Percentiles rank a stretch among this genome's conserved stretches.
These are phyloP conservation scores for Penicillium freii DNA, from an alignment of 2,329 filamentous ascomycete species.

Conservation along the genomic window DNA sequence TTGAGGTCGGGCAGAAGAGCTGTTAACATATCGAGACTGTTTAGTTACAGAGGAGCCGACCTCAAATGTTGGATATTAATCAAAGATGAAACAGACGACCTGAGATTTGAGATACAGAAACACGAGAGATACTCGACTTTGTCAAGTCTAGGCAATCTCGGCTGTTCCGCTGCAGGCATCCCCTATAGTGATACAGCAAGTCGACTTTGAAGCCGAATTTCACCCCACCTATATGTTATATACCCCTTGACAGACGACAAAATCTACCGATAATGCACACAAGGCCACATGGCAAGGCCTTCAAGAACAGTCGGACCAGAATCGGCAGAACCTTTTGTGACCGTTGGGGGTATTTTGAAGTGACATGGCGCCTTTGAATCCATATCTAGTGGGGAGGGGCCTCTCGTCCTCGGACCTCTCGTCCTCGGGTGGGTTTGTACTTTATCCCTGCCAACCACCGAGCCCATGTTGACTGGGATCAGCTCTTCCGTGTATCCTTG, in stretches of 20 bases:
- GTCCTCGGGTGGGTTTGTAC: background rate
- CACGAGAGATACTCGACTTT: background rate
- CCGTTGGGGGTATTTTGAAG: background rate
- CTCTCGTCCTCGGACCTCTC: background rate
- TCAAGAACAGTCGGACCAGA: background rate
- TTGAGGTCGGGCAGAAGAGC: accelerated
- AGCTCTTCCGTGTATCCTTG: too few relatives aligned
- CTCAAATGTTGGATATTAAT: background rate
- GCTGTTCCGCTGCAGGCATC: background rate
- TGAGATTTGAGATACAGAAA: background rate
- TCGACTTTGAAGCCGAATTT: background rate
- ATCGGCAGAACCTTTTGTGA: background rate
- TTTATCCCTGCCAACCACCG: background rate
- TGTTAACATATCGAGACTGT: background rate
- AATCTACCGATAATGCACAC: background rate
- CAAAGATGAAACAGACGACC: background rate
- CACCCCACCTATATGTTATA: background rate
- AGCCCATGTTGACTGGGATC: background rate
- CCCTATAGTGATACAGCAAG: background rate
- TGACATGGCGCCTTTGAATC: background rate
- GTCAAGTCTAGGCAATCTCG: background rate
- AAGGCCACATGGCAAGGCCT: background rate
- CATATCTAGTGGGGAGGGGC: background rate
- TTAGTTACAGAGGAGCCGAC: background rate
- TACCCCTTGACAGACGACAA: background rate